Conservation (phyloP, 805 yeast genomes). For the Metschnikowia reukaufii region DNA sequence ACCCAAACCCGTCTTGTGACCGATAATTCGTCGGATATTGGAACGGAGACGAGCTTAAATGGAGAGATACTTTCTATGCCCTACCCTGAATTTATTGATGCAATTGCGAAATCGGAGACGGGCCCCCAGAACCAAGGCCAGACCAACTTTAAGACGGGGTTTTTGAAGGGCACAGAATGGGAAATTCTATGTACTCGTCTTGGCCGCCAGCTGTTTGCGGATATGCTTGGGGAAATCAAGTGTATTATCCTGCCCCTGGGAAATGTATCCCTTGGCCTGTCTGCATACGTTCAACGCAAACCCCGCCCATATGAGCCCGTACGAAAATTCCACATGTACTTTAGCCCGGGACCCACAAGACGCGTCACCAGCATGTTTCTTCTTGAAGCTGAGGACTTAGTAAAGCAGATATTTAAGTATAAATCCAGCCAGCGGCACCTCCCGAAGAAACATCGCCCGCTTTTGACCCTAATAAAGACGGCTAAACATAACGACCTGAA, state of each 20-base stretch:
- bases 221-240: slow-evolving; percentile 19
- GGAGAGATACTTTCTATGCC: not conserved
- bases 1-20: not conserved
- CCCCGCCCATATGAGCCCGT: not conserved
- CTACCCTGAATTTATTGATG: slow-evolving; percentile 4
- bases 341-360: not conserved
- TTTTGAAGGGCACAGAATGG: slow-evolving; percentile 48
- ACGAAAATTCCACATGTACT: slow-evolving; percentile 11
- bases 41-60: not conserved
- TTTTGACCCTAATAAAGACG: not conserved
- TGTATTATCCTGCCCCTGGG: slow-evolving; percentile 5
- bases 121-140: not conserved
- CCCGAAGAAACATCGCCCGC: slow-evolving; percentile 8
- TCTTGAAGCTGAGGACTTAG: not conserved
- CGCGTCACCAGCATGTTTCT: not conserved
- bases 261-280: not conserved
- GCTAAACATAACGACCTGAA: slow-evolving; percentile 5
- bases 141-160: slow-evolving; percentile 32
- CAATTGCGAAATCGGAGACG: not conserved
- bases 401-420: not conserved
- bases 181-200: slow-evolving; percentile 36
- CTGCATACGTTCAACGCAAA: not conserved
- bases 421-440: not conserved
- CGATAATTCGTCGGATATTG: too few species aligned
- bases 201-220: slow-evolving; percentile 42